Conservation (phyloP, 73 alveolate genomes). For the Paramecium octaurelia region DNA sequence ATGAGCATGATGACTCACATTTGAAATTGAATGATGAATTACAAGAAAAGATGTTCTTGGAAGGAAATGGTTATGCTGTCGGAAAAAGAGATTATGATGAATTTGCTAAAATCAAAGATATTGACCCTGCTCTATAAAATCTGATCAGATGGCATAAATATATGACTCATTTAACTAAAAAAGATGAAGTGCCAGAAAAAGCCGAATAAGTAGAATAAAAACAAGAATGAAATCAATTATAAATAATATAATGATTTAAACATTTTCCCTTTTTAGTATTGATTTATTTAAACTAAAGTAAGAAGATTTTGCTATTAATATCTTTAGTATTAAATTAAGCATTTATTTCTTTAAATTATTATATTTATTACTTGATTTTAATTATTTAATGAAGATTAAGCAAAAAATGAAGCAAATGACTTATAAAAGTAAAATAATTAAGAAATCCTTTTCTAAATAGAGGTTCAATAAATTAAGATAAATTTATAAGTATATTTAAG, state of each 20-base stretch:
- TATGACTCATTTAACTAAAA: background rate
- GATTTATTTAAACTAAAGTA: too few species aligned
- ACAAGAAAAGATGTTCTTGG: conserved; percentile 50
- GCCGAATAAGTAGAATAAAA: background rate
- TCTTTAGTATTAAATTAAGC: too few species aligned
- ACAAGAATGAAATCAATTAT: background rate
- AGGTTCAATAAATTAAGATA: too few species aligned
- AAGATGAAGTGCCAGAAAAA: background rate
- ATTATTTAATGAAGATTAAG: too few species aligned
- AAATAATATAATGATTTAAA: background rate
- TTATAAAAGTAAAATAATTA: too few species aligned
- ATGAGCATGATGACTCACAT: conserved; percentile 62
- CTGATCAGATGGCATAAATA: conserved; percentile 40
- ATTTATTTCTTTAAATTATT: too few species aligned
- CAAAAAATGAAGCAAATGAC: too few species aligned
- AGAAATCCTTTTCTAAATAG: too few species aligned
- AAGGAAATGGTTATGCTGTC: conserved; percentile 55
- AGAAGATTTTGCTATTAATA: too few species aligned
- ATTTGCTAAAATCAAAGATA: conserved; percentile 6
- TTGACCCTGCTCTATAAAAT: conserved; percentile 37
- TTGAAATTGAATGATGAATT: conserved; percentile 67
- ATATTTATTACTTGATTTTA: too few species aligned
- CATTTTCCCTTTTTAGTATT: background rate
- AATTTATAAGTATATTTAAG: too few species aligned
- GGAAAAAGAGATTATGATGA: conserved; percentile 58